Base-by-base conservation (phyloP, 2,329 filamentous ascomycete genomes). In the Sporothrix euskadiensis region DNA sequence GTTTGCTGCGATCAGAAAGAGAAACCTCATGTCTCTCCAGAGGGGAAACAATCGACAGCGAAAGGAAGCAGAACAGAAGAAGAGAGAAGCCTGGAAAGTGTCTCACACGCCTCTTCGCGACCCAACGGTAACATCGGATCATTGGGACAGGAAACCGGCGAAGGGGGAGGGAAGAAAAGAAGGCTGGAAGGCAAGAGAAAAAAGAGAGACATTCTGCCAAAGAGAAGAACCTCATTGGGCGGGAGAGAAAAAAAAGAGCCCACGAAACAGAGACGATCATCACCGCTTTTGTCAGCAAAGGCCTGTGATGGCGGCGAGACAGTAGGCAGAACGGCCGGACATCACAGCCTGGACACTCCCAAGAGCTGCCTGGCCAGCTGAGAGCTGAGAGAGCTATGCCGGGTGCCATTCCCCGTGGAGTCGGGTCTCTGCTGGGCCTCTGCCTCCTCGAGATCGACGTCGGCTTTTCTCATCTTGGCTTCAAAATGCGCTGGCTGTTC, bases 91-190 rank as follows among this genome's bases (percentile, higher is more conserved):
- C n/a, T 65, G 19, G 7, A 7, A 44, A 22, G 10, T 65, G 59
- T 65, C 59, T 65, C 59, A 65, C 59, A 65, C 59, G 19, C 35
- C 59, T 65, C 35, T 44, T 44, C n/a, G 30, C 14, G 44, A 44
- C 44, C 59, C n/a, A 65, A 65, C 59, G 59, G 59, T 39, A n/a
- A 8, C 14, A 32, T 59, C 30, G 30, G 30, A n/a, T 9, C 14
- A 30, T 59, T n/a, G 56, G 56, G 30, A 16, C 30, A 3, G 30
- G 30, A 32, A 32, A 59, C 10, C 14, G 32, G 32, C 2, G 8
- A 14, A 61, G 32, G 1, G 8, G 54, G 32, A 10, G 26, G 14
- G 9, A 22, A 39, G 44, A 6, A 2, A 16, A 65, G 26, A 26
- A 7, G 61, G 10, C 35, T 44, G 39, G 61, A 41, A 39, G 57